Evolutionary conservation across 257 asterid genomes (phyloP), one percentile per base, ranked within the genome.

Genomic region (Lycium ferocissimum): DNA sequence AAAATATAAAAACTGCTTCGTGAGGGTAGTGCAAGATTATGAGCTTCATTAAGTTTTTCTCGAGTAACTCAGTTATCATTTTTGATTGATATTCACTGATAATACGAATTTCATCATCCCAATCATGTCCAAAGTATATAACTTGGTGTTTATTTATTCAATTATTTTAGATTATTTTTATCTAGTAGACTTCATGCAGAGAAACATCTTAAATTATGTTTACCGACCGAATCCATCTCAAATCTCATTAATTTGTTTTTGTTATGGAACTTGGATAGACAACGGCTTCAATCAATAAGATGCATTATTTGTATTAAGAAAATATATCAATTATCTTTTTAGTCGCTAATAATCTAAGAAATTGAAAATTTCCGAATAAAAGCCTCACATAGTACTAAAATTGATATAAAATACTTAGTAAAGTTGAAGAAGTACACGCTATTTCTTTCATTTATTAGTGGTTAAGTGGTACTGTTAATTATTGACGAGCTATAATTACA

Each of bases 111-210:
- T 53, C 63, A 76, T 76, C 47, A 26, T 53, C 82, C 13, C 15
- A 75, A 75, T 75, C 37, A 75, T 49, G 62, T 49, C 45, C 81
- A 75, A 49, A 75, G 62, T 12, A 75, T 26, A 49, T 26, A 49
- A 0, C 13, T 53, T 62, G 22, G 49, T 75, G 7, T 22, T 47
- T 40, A 33, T 8, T 49, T 49, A 75, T 75, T 75, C 43, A 12
- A 6, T 49, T 75, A 22, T 49, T 13, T 2, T 26, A 14, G 22
- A 51, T 14, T 26, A 47, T 47, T 26, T 76, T 53, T 51, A 14
- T 76, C 14, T 76, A 76, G 2, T 22, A 7, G 14, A 76, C 81
- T 35, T 49, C 62, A 75, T 75, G 62, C 61, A 6, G 62, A 22
- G 62, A 75, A 75, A 75, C 63, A 51, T 49, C 61, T 43, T 49